Evolutionary conservation across 306 rosid genomes (phyloP), one percentile per base, ranked within the genome.

Genomic region (Vigna unguiculata): DNA sequence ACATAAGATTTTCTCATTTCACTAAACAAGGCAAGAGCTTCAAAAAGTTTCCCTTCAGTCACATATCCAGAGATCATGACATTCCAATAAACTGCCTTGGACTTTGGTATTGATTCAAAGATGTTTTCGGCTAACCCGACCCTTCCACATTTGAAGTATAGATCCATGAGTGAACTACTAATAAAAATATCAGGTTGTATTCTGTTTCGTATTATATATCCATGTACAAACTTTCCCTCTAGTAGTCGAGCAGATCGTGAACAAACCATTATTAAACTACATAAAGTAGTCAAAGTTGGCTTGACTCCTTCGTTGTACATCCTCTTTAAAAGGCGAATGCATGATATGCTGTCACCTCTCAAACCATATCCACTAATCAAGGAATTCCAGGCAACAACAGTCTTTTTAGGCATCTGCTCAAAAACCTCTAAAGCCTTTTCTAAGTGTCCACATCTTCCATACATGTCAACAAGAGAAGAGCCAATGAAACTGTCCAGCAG

Each of bases 401-500:
- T 87, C 89, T 86, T 93, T 57, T 61, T 72, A 16, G 94, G 86
- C 46, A 90, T 89, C 54, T 86, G 81, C 81, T 89, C 89, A 49
- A 93, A 93, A 82, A 90, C 79, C 76, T 87, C 89, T 57, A 63
- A 73, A 15, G 98, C 94, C 86, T 80, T 71, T 61, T 89, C 86
- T 65, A 93, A 69, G 65, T 80, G 85, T 28, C 94, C 90, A 28
- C 98, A 93, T 87, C 86, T 90, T 81, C 93, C 98, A 78, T 93
- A 93, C 96, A 90, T 87, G 76, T 90, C 96, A 77, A 93, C 93
- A 49, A 93, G 91, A 64, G 93, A 87, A 80, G 93, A 85, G 79
- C 82, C 60, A 73, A 85, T 72, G 71, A 86, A 89, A 78, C 75
- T 76, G 80, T 86, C 90, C 67, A 80, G 19, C 51, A 59, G 22